Conservation (phyloP, 1,139 yeast genomes). For the Hyphopichia fennica region DNA sequence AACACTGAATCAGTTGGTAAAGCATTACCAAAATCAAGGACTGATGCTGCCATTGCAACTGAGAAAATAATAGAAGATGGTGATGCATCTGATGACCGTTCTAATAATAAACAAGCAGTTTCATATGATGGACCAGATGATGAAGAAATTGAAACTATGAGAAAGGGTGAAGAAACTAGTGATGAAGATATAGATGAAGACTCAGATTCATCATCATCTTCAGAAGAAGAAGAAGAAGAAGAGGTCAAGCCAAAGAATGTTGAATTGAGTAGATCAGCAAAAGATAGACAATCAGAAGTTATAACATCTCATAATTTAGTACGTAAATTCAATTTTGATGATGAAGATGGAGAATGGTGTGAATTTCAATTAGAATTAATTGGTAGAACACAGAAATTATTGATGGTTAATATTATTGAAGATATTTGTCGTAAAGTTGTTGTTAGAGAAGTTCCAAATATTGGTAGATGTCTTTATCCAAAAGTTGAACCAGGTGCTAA, state of each 20-base stretch:
- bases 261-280: conserved; percentile 57
- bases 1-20: conserved; percentile 68
- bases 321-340: conserved; percentile 86
- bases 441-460: conserved; percentile 86
- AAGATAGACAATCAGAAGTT: conserved; percentile 83
- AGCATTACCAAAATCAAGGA: conserved; percentile 60
- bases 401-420: conserved; percentile 97
- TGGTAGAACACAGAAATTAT: conserved; percentile 85
- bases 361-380: conserved; percentile 81
- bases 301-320: conserved; percentile 71
- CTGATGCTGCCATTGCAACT: conserved; percentile 45
- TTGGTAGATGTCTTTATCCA: conserved; percentile 93
- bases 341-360: conserved; percentile 87
- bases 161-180: conserved; percentile 72
- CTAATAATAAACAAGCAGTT: conserved; percentile 77
- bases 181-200: conserved; percentile 57
- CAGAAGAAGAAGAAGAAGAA: conserved; percentile 17
- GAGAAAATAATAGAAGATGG: conserved; percentile 31
- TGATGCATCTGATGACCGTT: conserved; percentile 70
- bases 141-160: conserved; percentile 86
- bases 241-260: conserved; percentile 16
- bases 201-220: conserved; percentile 17
- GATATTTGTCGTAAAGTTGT: conserved; percentile 87
- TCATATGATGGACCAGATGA: conserved; percentile 95
- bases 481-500: conserved; percentile 52